phyloP scores from a whole-genome alignment of 2,329 filamentous ascomycete genomes.

The Decorospora gaudefroyi region DNA sequence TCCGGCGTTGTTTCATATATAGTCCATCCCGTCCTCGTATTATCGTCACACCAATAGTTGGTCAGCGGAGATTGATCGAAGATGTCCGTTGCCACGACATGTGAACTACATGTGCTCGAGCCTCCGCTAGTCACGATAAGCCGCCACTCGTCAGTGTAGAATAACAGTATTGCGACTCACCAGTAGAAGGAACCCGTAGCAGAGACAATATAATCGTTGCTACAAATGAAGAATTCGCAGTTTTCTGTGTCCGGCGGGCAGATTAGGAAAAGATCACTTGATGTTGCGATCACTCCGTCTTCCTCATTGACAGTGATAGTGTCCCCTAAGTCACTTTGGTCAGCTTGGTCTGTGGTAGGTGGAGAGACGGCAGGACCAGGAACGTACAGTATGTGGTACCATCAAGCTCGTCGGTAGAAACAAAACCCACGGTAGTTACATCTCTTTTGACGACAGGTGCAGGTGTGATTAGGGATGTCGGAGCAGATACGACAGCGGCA shows the following conservation, averaged over 20 bases:
- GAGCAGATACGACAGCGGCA: slow-evolving; percentile 12
- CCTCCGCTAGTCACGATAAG: slow-evolving; percentile 8
- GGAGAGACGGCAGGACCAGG: too few relatives aligned
- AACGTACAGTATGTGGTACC: too few relatives aligned
- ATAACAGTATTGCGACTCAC: slow-evolving; percentile 4
- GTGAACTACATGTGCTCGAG: slow-evolving; percentile 15
- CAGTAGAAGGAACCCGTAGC: slow-evolving; percentile 9
- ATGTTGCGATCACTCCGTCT: slow-evolving; percentile 13
- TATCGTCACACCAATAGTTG: slow-evolving; percentile 22
- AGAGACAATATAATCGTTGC: slow-evolving; percentile 8
- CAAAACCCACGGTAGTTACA: slow-evolving; percentile 18
- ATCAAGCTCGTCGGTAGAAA: slow-evolving; percentile 8
- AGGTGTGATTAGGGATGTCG: slow-evolving; percentile 10
- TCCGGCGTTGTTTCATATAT: slow-evolving; percentile 16
- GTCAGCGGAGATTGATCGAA: slow-evolving; percentile 15
- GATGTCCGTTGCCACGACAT: slow-evolving; percentile 15
- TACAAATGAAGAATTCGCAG: slow-evolving; percentile 19
- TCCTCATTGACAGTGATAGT: slow-evolving; percentile 16
- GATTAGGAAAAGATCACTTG: slow-evolving; percentile 11
- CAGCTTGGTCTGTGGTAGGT: too few relatives aligned
- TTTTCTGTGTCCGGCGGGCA: slow-evolving; percentile 5
- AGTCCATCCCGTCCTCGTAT: slow-evolving; percentile 8
- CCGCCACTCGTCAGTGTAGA: neutral
- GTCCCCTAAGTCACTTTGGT: slow-evolving; percentile 13
- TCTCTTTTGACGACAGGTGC: slow-evolving; percentile 11